A percentile compares a stretch with the other conserved stretches of the same genome.
Evolutionary conservation across 345 rosid species (phyloP).

Genomic region (Brassica napus): DNA sequence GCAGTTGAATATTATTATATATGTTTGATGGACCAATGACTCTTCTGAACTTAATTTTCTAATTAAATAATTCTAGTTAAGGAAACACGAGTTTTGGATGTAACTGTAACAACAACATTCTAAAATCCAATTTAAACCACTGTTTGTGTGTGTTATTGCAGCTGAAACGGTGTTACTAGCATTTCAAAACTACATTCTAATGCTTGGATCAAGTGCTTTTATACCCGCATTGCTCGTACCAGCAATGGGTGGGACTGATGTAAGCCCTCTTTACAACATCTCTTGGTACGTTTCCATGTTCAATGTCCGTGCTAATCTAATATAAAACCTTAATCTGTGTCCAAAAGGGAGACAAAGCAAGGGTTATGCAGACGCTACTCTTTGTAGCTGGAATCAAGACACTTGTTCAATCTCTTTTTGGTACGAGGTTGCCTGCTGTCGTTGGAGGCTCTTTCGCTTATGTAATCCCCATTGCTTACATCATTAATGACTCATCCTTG

Average conservation of each 20-base stretch:
- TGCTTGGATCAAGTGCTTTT: conserved; percentile 89
- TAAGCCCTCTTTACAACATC: conserved; percentile 40
- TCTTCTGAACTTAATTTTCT: background rate
- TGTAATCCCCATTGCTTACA: conserved; percentile 67
- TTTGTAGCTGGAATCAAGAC: conserved; percentile 92
- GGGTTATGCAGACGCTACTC: conserved; percentile 83
- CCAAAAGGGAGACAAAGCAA: conserved; percentile 75
- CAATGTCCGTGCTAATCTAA: background rate
- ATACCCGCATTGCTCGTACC: conserved; percentile 82
- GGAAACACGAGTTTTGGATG: background rate
- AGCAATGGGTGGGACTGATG: conserved; percentile 83
- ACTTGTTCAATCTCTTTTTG: conserved; percentile 81
- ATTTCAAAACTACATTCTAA: conserved; percentile 90
- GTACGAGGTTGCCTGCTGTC: conserved; percentile 89
- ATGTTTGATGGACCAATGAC: conserved; percentile 7
- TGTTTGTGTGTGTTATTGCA: conserved; percentile 40
- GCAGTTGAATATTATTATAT: conserved; percentile 6
- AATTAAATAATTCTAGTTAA: conserved; percentile 1
- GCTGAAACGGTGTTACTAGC: conserved; percentile 79
- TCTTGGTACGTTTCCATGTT: background rate
- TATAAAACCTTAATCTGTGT: background rate
- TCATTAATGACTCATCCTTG: conserved; percentile 70
- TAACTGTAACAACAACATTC: background rate
- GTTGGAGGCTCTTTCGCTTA: conserved; percentile 89
- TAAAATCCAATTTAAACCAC: background rate